Conservation (phyloP, 2,329 filamentous ascomycete species). For the Fusarium nanum region DNA sequence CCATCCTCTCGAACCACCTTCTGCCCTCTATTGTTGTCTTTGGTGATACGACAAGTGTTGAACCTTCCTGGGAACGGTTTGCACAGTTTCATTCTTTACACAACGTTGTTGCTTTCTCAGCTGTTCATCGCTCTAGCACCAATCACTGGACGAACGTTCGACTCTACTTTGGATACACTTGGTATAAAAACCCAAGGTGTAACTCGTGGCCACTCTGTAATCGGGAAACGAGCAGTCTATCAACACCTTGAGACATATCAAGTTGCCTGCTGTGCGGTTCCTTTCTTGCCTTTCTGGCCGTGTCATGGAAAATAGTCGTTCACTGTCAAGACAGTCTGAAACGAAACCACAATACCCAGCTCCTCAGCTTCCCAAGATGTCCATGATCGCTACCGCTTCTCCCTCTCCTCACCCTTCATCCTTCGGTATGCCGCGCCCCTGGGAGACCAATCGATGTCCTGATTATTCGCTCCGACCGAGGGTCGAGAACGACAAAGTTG, state of each 20-base stretch:
- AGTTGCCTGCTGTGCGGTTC: constrained; percentile 39
- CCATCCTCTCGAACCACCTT: constrained; percentile 16
- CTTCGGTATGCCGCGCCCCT: constrained; percentile 54
- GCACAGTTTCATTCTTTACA: constrained; percentile 32
- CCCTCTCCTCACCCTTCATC: constrained; percentile 55
- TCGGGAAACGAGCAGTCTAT: constrained; percentile 3
- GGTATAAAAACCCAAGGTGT: constrained; percentile 28
- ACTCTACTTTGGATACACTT: constrained; percentile 16
- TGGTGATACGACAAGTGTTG: constrained; percentile 22
- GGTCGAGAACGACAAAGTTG: constrained; percentile 55
- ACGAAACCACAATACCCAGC: constrained; percentile 43
- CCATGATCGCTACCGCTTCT: constrained; percentile 61
- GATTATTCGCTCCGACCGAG: constrained; percentile 53
- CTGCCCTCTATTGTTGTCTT: constrained; percentile 15
- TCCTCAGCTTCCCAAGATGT: constrained; percentile 57
- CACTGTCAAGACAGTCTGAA: constrained; percentile 48
- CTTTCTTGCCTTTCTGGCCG: constrained; percentile 29
- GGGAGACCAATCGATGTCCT: constrained; percentile 53
- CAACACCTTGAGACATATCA: constrained; percentile 20
- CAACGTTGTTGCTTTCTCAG: constrained; percentile 15
- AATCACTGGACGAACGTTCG: constrained; percentile 11
- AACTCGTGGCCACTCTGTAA: neutral
- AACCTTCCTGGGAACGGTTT: constrained; percentile 9
- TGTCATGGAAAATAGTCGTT: constrained; percentile 58
- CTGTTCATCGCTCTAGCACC: constrained; percentile 7